Evolutionary conservation across 305 asterid genomes (phyloP), one percentile per base, ranked within the genome.

Genomic region (Ruellia speciosa): DNA sequence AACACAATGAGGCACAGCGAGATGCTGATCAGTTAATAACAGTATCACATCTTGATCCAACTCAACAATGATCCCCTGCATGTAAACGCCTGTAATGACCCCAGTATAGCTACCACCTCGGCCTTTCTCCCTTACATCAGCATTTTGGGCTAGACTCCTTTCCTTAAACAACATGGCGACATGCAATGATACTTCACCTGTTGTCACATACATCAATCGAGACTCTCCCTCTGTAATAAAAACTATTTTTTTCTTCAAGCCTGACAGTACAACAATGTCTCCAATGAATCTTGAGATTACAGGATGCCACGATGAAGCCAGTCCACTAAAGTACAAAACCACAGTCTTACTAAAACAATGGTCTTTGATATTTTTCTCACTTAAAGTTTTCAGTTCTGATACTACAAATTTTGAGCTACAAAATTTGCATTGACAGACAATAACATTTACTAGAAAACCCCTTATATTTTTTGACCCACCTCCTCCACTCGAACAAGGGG

Each of bases 31-130:
- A 0, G 97, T 86, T 63, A 84, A 67, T 80, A 88, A 58, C n/a
- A 88, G 75, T 64, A 86, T 70, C 46, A 81, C 80, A 56, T 81
- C 71, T 54, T 66, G 70, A 72, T 92, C 97, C 86, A 92, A 74
- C 87, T 88, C 97, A 72, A 81, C 82, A 72, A 86, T 71, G 94
- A 76, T 74, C 49, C 90, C 95, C 63, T 85, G 77, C 96, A 81
- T 79, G 71, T 82, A 88, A 65, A 78, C 67, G 16, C 86, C 92
- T 9, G 89, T 86, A 65, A 88, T 73, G 17, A 68, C 75, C 64
- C 99, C 96, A 54, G 74, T 76, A 63, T 88, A 92, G 76, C 75
- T 65, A 70, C 82, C 82, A 47, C 70, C 71, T 70, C 80, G 82
- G 58, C 94, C 89, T 31, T 66, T 65, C 56, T 86, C 84, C 66